phyloP scores from a whole-genome alignment of 2,329 filamentous ascomycete species.

The Colletotrichum sojae region DNA sequence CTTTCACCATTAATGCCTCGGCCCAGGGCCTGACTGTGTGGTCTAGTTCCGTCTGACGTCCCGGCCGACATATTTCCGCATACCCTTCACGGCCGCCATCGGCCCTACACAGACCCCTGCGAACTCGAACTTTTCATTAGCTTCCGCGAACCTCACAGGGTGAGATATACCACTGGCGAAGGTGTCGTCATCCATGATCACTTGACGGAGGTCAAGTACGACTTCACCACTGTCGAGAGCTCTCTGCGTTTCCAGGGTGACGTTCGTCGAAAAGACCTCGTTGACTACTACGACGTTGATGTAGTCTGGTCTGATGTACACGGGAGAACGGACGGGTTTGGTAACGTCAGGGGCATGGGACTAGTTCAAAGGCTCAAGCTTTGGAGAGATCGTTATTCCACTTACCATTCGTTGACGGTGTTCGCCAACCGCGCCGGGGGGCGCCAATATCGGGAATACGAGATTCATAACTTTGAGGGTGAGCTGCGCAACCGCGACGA shows the following conservation, averaged over 20 bases:
- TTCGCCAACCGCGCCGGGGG: slow-evolving; percentile 63
- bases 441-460: slow-evolving; percentile 61
- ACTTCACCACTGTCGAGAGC: slow-evolving; percentile 63
- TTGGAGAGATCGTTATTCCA: slow-evolving; percentile 64
- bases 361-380: slow-evolving; percentile 67
- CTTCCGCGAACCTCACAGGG: slow-evolving; percentile 63
- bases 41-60: slow-evolving; percentile 60
- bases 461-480: slow-evolving; percentile 62
- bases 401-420: slow-evolving; percentile 62
- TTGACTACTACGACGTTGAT: slow-evolving; percentile 67
- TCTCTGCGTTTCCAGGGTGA: slow-evolving; percentile 66
- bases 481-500: slow-evolving; percentile 63
- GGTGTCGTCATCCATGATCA: slow-evolving; percentile 64
- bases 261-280: slow-evolving; percentile 61
- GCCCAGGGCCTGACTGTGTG: slow-evolving; percentile 33
- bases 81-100: slow-evolving; percentile 65
- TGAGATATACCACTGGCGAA: slow-evolving; percentile 63
- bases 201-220: slow-evolving; percentile 63
- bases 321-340: slow-evolving; percentile 64
- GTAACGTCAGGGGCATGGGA: slow-evolving; percentile 64
- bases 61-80: slow-evolving; percentile 62
- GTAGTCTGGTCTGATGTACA: slow-evolving; percentile 67
- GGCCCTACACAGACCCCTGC: slow-evolving; percentile 63
- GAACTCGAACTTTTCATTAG: slow-evolving; percentile 65
- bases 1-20: not conserved